Percentiles rank a stretch among this genome's conserved stretches.
These are phyloP conservation scores for Mycena floridula DNA, from an alignment of 768 basidiomycete species.

Conservation along the genomic window DNA sequence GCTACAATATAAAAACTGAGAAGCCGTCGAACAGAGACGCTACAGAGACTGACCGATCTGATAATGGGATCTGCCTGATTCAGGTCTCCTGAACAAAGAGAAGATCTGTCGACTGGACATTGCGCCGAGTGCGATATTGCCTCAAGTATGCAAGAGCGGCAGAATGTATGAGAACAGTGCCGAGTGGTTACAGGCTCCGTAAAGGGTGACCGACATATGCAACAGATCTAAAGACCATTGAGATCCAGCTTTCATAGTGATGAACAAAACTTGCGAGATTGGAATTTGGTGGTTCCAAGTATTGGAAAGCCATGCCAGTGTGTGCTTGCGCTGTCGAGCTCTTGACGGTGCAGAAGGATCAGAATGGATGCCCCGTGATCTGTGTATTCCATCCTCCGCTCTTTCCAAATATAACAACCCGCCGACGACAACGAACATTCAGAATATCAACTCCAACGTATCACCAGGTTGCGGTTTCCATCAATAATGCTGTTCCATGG, in stretches of 20 bases:
- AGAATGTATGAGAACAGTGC: constrained; percentile 84
- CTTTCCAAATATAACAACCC: too few species aligned
- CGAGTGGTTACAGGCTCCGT: constrained; percentile 67
- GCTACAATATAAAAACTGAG: constrained; percentile 31
- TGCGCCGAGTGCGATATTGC: constrained; percentile 63
- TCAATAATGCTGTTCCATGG: not conserved
- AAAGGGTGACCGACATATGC: constrained; percentile 80
- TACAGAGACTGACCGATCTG: constrained; percentile 55
- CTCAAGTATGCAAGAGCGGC: constrained; percentile 68
- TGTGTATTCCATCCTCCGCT: too few species aligned
- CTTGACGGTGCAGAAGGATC: too few species aligned
- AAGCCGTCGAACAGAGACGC: not conserved
- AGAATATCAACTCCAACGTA: too few species aligned
- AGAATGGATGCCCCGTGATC: too few species aligned
- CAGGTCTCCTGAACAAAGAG: constrained; percentile 53
- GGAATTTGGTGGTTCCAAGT: constrained; percentile 54
- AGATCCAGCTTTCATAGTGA: constrained; percentile 1
- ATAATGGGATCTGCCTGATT: constrained; percentile 68
- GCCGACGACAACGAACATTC: too few species aligned
- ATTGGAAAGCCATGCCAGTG: constrained; percentile 35
- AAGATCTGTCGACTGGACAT: constrained; percentile 82
- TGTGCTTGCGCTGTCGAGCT: too few species aligned
- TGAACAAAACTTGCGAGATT: constrained; percentile 54
- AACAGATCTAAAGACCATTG: constrained; percentile 51
- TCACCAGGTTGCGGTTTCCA: too few species aligned